Base-by-base conservation (phyloP, 2,329 filamentous ascomycete genomes). In the Xylariales sp. region DNA sequence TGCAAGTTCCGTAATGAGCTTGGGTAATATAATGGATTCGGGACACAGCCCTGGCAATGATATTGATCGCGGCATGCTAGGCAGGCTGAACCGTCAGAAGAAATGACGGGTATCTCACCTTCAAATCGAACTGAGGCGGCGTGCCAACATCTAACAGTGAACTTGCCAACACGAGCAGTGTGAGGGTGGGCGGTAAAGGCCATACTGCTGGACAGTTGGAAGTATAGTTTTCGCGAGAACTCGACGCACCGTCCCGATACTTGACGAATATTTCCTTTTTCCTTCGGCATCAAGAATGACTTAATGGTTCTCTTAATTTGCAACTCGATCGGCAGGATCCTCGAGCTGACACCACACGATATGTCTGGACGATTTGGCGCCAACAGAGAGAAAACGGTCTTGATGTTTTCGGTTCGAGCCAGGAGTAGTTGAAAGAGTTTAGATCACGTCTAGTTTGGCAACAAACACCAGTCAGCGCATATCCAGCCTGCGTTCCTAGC, bases 41-140 rank as follows among this genome's bases (percentile, higher is more conserved):
- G 50, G 41, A 60, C 60, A 33, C 56, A 60, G 33, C 60, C 61
- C 32, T 49, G 61, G 12, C 48, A 69, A 63, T 47, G 73, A 77
- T 40, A 76, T 78, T 40, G 75, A 78, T 48, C 65, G 66, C 47
- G 67, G 60, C 42, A 78, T 78, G 75, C 61, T 78, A 40, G 66
- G 67, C 27, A 66, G 70, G 25, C 53, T 78, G 36, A 72, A 75
- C 44, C 61, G 67, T 32, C 57, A 58, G 47, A 46, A 45, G 21
- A 37, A 43, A 35, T 38, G n/a, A n/a, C n/a, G n/a, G n/a, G n/a
- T n/a, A n/a, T n/a, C n/a, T n/a, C n/a, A n/a, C n/a, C n/a, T n/a
- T n/a, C n/a, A n/a, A n/a, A n/a, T n/a, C n/a, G n/a, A n/a, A n/a
- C n/a, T n/a, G n/a, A n/a, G n/a, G n/a, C n/a, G n/a, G n/a, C n/a